Evolutionary conservation across 2,329 filamentous ascomycete genomes (phyloP).

Genomic region (Catunica adiposa): DNA sequence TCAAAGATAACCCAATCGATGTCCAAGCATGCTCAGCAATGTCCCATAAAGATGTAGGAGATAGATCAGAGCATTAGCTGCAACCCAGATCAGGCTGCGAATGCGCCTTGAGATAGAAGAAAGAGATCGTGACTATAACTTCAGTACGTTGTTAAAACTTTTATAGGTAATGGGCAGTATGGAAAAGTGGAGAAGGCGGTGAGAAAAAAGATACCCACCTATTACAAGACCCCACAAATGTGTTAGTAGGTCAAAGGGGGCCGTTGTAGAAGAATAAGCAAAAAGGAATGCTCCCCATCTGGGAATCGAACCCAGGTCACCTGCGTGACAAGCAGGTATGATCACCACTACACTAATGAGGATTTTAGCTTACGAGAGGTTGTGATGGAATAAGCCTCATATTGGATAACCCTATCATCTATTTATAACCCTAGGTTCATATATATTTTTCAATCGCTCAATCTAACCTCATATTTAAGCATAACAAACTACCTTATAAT

Average conservation of each 20-base stretch:
- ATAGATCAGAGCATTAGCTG: background rate
- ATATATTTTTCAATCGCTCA: no score
- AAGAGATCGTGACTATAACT: background rate
- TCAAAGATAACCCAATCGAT: no score
- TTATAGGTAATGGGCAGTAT: conserved; percentile 13
- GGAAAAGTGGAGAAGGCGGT: conserved; percentile 10
- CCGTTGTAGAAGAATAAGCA: background rate
- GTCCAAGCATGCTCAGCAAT: no score
- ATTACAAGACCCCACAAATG: background rate
- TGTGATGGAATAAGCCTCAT: no score
- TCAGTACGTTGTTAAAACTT: background rate
- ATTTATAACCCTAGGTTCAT: no score
- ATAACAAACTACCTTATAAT: no score
- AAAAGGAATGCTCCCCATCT: conserved; percentile 13
- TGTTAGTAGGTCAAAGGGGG: background rate
- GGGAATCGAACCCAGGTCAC: conserved; percentile 16
- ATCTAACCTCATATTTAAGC: no score
- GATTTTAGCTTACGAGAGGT: conserved; percentile 6
- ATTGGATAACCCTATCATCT: no score
- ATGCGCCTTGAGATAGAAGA: background rate
- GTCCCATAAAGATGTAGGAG: background rate
- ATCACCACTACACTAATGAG: conserved; percentile 16
- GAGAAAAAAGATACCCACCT: background rate
- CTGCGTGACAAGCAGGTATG: conserved; percentile 16
- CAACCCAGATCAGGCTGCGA: background rate